Evolutionary conservation across 345 rosid species (phyloP), one percentile per base, ranked within the genome.

Genomic region (Gynandropsis gynandra): DNA sequence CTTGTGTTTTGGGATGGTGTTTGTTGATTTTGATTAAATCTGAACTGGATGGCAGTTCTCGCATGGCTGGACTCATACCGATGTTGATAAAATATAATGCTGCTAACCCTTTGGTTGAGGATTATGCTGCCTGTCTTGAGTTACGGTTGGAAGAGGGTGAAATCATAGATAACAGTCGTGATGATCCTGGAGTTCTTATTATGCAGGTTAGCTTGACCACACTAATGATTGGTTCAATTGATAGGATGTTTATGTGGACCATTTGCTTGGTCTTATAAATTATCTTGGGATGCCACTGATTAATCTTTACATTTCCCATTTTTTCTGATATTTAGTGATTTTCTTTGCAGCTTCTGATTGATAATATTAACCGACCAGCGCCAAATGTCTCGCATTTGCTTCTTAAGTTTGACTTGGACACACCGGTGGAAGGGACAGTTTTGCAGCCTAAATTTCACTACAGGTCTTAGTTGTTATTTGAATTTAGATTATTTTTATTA

Each of bases 61-160:
- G 98, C 41, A 77, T 87, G 74, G 83, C 70, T 73, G 98, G 96
- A 56, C 85, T 90, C 19, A 88, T 84, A 34, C 96, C 83, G 50
- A 62, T 90, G 62, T 75, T 90, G 37, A 74, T 89, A 38, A 87
- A 87, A 72, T 71, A 72, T 42, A 80, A 80, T 80, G 85, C 88
- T 56, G 85, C 89, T 10, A 72, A 47, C 54, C 58, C 72, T 44
- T 72, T 90, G 74, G 71, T 73, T 35, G 96, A 83, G 75, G 96
- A 90, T 60, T 87, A 90, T 72, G 95, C 96, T 29, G 76, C 90
- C 56, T 90, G 98, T 71, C 98, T 90, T 54, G 95, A 83, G 77
- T 51, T 62, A 46, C 82, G 87, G 58, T 72, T 79, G 15, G 87
- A 87, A 67, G 98, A 87, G 69, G 76, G 69, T 47, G 92, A 80